Conservation (phyloP, 306 rosid species). For the Dalbergia oliveri region DNA sequence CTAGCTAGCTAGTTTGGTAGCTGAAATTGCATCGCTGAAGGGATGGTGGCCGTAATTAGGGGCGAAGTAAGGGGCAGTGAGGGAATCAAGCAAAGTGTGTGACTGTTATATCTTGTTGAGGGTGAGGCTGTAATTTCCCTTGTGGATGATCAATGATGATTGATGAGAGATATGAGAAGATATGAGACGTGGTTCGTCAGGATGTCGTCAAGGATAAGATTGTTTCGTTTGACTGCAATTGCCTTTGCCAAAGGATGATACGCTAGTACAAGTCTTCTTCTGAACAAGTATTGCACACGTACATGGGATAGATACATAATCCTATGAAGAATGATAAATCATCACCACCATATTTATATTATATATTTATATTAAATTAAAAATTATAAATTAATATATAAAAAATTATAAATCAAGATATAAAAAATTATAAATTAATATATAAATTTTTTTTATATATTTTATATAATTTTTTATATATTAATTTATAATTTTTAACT, state of each 20-base stretch:
- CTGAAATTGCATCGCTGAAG: too few relatives aligned
- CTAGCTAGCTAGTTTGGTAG: not conserved
- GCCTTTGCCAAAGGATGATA: not conserved
- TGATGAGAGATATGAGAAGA: not conserved
- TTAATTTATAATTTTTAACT: too few relatives aligned
- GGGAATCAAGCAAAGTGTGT: not conserved
- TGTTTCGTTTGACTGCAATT: constrained; percentile 51
- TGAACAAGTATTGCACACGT: constrained; percentile 33
- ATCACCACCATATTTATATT: too few relatives aligned
- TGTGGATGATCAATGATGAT: not conserved
- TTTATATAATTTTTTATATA: too few relatives aligned
- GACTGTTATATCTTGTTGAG: not conserved
- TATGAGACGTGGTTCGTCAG: constrained; percentile 47
- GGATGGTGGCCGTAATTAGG: not conserved
- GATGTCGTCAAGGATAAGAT: constrained; percentile 63
- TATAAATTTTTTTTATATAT: too few relatives aligned
- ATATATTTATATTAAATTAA: too few relatives aligned
- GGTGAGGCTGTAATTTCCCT: not conserved
- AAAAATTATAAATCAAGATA: too few relatives aligned
- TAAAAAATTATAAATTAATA: too few relatives aligned
- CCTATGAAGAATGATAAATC: too few relatives aligned
- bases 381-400: too few relatives aligned
- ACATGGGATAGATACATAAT: not conserved
- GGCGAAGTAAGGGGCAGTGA: not conserved
- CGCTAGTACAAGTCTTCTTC: not conserved